Percentiles rank a stretch among this genome's conserved stretches.
Conservation (phyloP, 108 stramenopile genomes). For the Nitzschia inconspicua region DNA sequence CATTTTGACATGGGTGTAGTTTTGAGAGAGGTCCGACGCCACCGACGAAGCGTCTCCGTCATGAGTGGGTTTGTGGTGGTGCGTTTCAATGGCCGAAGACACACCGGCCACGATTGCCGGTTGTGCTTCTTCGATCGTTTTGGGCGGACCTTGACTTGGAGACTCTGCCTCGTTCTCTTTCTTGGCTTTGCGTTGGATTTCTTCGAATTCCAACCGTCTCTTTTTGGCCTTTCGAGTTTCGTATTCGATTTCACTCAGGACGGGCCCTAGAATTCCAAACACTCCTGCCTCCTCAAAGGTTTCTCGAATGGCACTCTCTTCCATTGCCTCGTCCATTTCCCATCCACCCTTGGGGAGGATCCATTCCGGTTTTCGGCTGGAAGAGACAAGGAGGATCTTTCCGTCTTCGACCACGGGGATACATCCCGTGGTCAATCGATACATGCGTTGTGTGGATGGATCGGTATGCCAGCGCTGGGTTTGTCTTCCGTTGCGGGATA, state of each 20-base stretch:
- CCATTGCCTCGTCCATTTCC: slow-evolving; percentile 88
- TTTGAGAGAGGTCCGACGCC: slow-evolving; percentile 38
- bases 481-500: slow-evolving; percentile 65
- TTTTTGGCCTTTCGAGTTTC: slow-evolving; percentile 82
- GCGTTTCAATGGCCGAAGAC: background rate
- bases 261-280: slow-evolving; percentile 63
- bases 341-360: slow-evolving; percentile 95
- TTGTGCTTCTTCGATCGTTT: background rate
- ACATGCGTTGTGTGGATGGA: slow-evolving; percentile 11
- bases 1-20: slow-evolving; percentile 58
- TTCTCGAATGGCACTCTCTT: slow-evolving; percentile 86
- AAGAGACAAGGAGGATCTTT: slow-evolving; percentile 71
- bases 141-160: background rate
- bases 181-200: slow-evolving; percentile 21
- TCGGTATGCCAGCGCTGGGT: slow-evolving; percentile 67
- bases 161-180: background rate
- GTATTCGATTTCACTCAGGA: slow-evolving; percentile 67
- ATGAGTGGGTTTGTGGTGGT: background rate
- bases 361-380: slow-evolving; percentile 83
- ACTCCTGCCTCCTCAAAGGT: slow-evolving; percentile 91
- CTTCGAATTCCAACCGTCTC: slow-evolving; percentile 42
- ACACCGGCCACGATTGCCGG: no score
- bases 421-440: slow-evolving; percentile 69
- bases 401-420: slow-evolving; percentile 73
- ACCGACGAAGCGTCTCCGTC: slow-evolving; percentile 24